Conservation (phyloP, 768 basidiomycete species). For the Auriscalpium vulgare region DNA sequence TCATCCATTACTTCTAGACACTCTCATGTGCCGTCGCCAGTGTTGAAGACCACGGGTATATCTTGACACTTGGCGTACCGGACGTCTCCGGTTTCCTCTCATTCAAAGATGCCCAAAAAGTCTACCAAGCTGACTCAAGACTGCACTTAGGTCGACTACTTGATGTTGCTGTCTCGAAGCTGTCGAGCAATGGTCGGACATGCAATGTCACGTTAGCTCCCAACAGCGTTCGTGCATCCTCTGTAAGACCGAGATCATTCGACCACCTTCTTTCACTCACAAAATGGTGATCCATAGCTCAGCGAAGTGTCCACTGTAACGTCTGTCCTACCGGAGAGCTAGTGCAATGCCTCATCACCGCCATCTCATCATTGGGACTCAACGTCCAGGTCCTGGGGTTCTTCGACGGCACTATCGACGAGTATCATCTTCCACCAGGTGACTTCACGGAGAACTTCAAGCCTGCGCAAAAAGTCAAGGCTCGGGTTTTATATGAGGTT, state of each 20-base stretch:
- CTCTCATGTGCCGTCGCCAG: constrained; percentile 72
- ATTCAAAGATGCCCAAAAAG: constrained; percentile 58
- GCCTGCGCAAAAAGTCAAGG: constrained; percentile 71
- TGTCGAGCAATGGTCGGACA: constrained; percentile 72
- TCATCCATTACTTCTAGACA: constrained; percentile 37
- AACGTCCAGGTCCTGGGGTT: constrained; percentile 87
- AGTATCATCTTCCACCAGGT: constrained; percentile 58
- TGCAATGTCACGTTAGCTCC: constrained; percentile 60
- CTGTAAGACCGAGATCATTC: constrained; percentile 33
- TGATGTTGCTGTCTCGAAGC: constrained; percentile 54
- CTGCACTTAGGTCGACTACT: constrained; percentile 63
- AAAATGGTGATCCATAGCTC: constrained; percentile 33
- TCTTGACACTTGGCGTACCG: constrained; percentile 74
- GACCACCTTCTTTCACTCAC: not conserved
- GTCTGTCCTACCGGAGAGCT: constrained; percentile 84
- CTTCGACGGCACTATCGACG: constrained; percentile 86
- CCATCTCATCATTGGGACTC: constrained; percentile 62
- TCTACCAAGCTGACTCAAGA: constrained; percentile 22
- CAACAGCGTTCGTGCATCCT: constrained; percentile 39
- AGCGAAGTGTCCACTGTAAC: constrained; percentile 72
- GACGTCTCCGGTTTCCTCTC: constrained; percentile 80
- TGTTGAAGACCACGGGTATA: constrained; percentile 92
- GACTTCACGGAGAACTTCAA: constrained; percentile 39
- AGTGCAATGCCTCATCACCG: constrained; percentile 77
- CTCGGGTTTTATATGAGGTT: constrained; percentile 77